Evolutionary conservation across 2,329 filamentous ascomycete genomes (phyloP), one percentile per base, ranked within the genome.

Genomic region (Aspergillus brasiliensis): DNA sequence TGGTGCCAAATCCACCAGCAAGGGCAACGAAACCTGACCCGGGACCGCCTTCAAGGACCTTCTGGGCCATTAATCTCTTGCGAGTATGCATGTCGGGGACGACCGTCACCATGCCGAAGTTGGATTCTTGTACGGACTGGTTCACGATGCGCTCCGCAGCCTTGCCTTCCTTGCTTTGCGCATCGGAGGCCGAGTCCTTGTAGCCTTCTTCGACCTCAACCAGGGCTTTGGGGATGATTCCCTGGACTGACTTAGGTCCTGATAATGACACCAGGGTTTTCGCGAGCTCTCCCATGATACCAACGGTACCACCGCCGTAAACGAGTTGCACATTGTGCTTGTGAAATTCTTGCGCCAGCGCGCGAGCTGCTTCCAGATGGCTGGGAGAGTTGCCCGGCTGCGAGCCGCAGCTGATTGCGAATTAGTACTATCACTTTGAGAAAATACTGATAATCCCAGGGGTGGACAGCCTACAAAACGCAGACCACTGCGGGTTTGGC

Each of bases 81-180:
- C 95, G 87, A 44, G 91, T 93, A 79, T 99, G 95, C 95, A 99
- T 99, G 74, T 97, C 92, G 67, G 87, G 84, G 27, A 98, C 95
- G 8, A 97, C 87, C 0, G 92, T 97, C 11, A 92, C 97, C 46
- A 84, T 82, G 8, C 95, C 95, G 74, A 91, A 99, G 56, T 80
- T 77, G 0, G 73, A 73, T 59, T 79, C 72, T 44, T 70, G 69
- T 4, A 78, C 64, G 38, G 77, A 68, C 1, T 88, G 86, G 51
- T 90, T 87, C 8, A 90, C 78, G 10, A 84, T 79, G 55, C 88
- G 82, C 65, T 84, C 83, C 54, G 78, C 77, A 5, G 66, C 68
- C 69, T 83, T 75, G 65, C 73, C 68, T 52, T 67, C 58, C 46
- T 49, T 68, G 71, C 88, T 84, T 54, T 23, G 8, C 37, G 27